Evolutionary conservation across 2,329 filamentous ascomycete genomes (phyloP), one percentile per base, ranked within the genome.

Genomic region (Clonostachys rhizophaga): DNA sequence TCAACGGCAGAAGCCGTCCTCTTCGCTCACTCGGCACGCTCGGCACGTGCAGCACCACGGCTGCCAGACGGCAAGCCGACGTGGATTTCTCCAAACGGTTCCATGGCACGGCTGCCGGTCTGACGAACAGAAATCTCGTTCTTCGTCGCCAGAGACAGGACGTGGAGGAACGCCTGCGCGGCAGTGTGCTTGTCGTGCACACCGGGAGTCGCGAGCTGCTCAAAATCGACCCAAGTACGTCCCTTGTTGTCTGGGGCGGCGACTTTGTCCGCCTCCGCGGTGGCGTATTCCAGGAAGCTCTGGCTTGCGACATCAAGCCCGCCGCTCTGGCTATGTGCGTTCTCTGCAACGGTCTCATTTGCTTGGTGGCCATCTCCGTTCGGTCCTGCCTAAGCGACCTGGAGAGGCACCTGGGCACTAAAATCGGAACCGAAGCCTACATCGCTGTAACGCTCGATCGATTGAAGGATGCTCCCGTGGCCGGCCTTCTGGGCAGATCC

Each of bases 151-250:
- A 94, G 74, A 11, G 78, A 74, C 13, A 95, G 75, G 3, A 89
- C 74, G 61, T 94, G 87, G 67, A 87, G 81, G 59, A 89, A 86
- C 0, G 83, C 89, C 61, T 91, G 87, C 3, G 87, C 83, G 9
- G 86, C 87, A 12, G 89, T 82, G 33, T 79, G 69, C 35, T 71
- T 75, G 33, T 78, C 81, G 40, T 70, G 67, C 42, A 71, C 65
- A 10, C 59, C 58, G 0, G 81, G 76, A n/a, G 79, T 73, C 41
- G 94, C 79, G 10, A 96, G 67, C 43, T 81, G 70, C 42, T 85
- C 80, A 58, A 96, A 95, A 0, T 75, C 68, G 40, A 94, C 70
- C 65, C 74, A 81, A 14, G 58, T 64, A 11, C 66, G 62, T 40
- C 53, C 51, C 6, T 61, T 56, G n/a, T 51, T 53, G 34, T 67